These are phyloP conservation scores for Cyberlindnera japonica DNA, from an alignment of 805 yeast species.

Conservation along the genomic window DNA sequence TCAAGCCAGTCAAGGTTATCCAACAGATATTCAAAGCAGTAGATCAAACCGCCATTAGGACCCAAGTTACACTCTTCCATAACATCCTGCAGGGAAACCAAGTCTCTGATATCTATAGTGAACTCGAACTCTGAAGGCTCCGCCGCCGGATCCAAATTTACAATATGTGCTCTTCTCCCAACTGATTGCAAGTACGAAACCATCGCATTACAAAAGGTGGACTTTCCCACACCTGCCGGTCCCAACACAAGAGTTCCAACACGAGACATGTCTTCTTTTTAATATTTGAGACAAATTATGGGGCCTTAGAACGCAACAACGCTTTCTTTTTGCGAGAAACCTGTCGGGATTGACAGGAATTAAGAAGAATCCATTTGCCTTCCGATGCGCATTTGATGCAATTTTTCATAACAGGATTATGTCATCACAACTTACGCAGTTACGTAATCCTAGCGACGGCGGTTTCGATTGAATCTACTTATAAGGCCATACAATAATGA, in stretches of 20 bases:
- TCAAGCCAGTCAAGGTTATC: slow-evolving; percentile 96
- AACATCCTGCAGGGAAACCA: slow-evolving; percentile 87
- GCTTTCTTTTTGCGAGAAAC: no score
- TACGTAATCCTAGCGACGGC: no score
- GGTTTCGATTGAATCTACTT: no score
- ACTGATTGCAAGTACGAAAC: slow-evolving; percentile 83
- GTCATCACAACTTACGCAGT: no score
- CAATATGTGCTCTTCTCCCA: slow-evolving; percentile 92
- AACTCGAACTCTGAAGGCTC: slow-evolving; percentile 90
- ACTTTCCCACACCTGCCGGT: slow-evolving; percentile 96
- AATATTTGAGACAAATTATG: no score
- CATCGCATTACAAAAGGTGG: slow-evolving; percentile 87
- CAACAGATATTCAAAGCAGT: slow-evolving; percentile 88
- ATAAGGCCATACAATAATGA: no score
- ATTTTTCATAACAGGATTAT: no score
- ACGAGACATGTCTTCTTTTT: slow-evolving; percentile 64
- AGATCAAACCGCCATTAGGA: slow-evolving; percentile 91
- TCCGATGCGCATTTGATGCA: no score
- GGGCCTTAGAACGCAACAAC: no score
- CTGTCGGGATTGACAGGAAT: no score
- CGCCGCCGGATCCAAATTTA: slow-evolving; percentile 96
- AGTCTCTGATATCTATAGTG: slow-evolving; percentile 86
- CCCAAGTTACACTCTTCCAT: slow-evolving; percentile 93
- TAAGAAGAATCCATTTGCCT: no score
- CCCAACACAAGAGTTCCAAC: slow-evolving; percentile 93